Base-by-base conservation (phyloP, 345 rosid species). In the Hibiscus trionum region DNA sequence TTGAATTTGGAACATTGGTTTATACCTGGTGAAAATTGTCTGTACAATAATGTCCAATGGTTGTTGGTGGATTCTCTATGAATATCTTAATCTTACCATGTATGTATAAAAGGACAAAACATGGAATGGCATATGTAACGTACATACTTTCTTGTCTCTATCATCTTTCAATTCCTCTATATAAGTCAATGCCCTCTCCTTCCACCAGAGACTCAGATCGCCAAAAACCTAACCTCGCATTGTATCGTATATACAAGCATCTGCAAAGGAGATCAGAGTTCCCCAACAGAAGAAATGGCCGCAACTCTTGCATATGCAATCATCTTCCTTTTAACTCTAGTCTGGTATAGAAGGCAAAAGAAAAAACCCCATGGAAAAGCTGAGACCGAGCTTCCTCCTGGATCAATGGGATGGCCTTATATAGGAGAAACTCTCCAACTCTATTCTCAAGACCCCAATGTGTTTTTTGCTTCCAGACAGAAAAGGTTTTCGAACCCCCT, bases 321-420 rank as follows among this genome's bases (percentile, higher is more conserved):
- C 47, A 21, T 86, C 31, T 53, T 75, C 33, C 61, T 84, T 10
- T 4, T 73, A n/a, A 61, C 72, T 75, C 24, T 81, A 47, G 44
- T 66, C 4, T 72, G 42, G 1, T 64, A 37, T 47, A 14, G 61
- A 68, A 80, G 78, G 55, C 57, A 21, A n/a, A 74, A 71, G 66
- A 77, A 71, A 68, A 66, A 61, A 47, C 14, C 24, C 12, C 64
- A 16, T 11, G 72, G 72, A 61, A 72, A 77, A 66, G 42, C 63
- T 26, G 77, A 80, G 74, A 35, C 58, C 29, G 71, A 80, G 76
- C 91, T 87, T 52, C 93, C 90, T 76, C 91, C 93, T 0, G 93
- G 93, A 49, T 85, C 91, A 75, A 77, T 89, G 93, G 93, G 93
- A 15, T 89, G 88, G 89, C 91, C 91, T 74, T 75, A 80, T 76